A percentile compares a stretch with the other conserved stretches of the same genome.
Conservation (phyloP, 371 early-diverging fungal species). For the Mucor racemosus region DNA sequence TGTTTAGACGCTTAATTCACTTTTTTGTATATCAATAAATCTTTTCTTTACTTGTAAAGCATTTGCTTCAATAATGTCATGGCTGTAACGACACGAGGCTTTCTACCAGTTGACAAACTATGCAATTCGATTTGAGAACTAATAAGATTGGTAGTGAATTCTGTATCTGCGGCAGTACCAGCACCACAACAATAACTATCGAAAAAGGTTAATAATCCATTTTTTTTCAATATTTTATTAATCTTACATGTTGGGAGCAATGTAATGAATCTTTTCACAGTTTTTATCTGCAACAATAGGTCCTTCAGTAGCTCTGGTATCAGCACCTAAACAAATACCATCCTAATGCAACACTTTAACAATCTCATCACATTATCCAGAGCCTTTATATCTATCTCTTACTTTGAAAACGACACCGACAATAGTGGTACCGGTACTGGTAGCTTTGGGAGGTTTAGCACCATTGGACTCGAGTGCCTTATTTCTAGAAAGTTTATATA, state of each 20-base stretch:
- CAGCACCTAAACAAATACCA: slow-evolving; percentile 98
- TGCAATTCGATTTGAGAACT: slow-evolving; percentile 95
- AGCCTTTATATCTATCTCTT: slow-evolving; percentile 5
- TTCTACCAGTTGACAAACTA: slow-evolving; percentile 85
- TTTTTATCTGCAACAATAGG: slow-evolving; percentile 99
- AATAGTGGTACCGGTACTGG: slow-evolving; percentile 99
- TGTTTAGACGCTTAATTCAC: not conserved
- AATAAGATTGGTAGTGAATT: slow-evolving; percentile 94
- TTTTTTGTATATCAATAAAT: slow-evolving; percentile 1
- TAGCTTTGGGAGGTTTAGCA: slow-evolving; percentile 81
- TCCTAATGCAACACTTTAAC: slow-evolving; percentile 56
- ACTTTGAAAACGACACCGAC: slow-evolving; percentile 94
- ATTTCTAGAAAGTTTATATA: slow-evolving; percentile 60
- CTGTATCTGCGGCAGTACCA: slow-evolving; percentile 99
- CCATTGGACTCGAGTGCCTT: slow-evolving; percentile 79
- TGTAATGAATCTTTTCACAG: slow-evolving; percentile 98
- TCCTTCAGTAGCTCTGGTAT: slow-evolving; percentile 99
- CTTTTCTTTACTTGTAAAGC: slow-evolving; percentile 77
- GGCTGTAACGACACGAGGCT: slow-evolving; percentile 92
- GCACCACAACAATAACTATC: slow-evolving; percentile 97
- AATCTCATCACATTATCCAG: too few species aligned
- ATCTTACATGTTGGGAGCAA: slow-evolving; percentile 94
- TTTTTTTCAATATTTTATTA: too few species aligned
- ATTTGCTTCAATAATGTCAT: slow-evolving; percentile 97
- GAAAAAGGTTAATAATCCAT: not conserved